These are phyloP conservation scores for Auricularia cornea DNA, from an alignment of 768 basidiomycete species.

Conservation along the genomic window DNA sequence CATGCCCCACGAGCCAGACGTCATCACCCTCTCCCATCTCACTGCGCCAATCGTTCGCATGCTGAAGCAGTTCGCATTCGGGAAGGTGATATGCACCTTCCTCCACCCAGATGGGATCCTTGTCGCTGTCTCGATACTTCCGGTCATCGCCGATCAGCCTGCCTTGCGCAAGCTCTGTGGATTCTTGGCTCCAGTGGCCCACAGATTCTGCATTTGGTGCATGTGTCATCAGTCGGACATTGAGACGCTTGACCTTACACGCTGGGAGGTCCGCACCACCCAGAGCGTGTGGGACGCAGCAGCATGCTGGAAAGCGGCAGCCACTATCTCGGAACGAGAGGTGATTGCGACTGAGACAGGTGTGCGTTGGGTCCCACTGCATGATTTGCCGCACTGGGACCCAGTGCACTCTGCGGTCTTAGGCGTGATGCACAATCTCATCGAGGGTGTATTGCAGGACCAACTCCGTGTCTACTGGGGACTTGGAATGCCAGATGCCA, in stretches of 20 bases:
- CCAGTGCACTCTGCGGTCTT: slow-evolving; percentile 21
- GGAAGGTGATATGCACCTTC: too few relatives aligned
- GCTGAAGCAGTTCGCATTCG: too few relatives aligned
- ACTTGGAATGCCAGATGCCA: not conserved
- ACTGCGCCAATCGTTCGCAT: slow-evolving; percentile 27
- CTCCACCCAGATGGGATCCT: too few relatives aligned
- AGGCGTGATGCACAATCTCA: slow-evolving; percentile 24
- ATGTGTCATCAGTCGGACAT: not conserved
- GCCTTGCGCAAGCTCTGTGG: slow-evolving; percentile 26
- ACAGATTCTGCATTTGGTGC: not conserved
- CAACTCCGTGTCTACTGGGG: slow-evolving; percentile 17
- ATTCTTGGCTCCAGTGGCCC: slow-evolving; percentile 2
- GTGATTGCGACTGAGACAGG: slow-evolving; percentile 12
- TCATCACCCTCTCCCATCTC: not conserved
- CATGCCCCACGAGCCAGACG: not conserved
- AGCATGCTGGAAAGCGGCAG: not conserved
- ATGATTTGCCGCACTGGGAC: slow-evolving; percentile 23
- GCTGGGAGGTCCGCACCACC: not conserved
- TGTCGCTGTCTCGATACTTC: too few relatives aligned
- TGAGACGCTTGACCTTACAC: not conserved
- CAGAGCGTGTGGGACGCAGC: not conserved
- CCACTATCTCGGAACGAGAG: not conserved
- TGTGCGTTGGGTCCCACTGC: slow-evolving; percentile 20
- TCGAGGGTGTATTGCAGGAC: slow-evolving; percentile 19
- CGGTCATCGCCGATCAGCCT: slow-evolving; percentile 30